Base-by-base conservation (phyloP, 306 rosid species). In the Lathyrus oleraceus region DNA sequence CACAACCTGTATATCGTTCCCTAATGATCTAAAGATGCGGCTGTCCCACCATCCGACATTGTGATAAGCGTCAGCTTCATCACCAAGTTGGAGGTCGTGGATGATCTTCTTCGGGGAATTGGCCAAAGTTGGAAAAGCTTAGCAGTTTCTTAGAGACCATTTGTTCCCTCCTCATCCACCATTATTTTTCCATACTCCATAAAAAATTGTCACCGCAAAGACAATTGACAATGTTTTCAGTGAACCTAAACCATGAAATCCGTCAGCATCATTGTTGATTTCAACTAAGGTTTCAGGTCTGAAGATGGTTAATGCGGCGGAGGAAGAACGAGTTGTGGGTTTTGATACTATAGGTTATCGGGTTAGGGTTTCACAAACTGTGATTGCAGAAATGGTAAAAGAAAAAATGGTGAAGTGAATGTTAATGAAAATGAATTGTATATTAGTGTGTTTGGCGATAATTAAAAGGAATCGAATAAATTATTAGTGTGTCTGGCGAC, bases 31-130 rank as follows among this genome's bases (percentile, higher is more conserved):
- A 0, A 78, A 69, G 0, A 86, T 78, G 48, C 42, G 65, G 19
- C 88, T 87, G 53, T 79, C 84, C 88, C 91, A 86, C 91, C 88
- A 86, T 32, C 91, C 88, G 2, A 79, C 91, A 3, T 86, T 71
- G 64, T 74, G 70, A 74, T 11, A 81, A 0, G 86, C 87, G 17
- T 86, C 91, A 20, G 84, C 88, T 52, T 84, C 81, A 8, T 86
- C 85, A 38, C 91, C 91, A 27, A 63, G 60, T 65, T 61, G 73
- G 75, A 81, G 74, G 14, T 32, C 58, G 10, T 23, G 44, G 21
- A 11, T 15, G 17, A 70, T 12, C 51, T 79, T 83, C 20, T 1
- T 2, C 77, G 83, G 0, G 79, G 88, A 4, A 49, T 28, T 4
- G 88, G 88, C 5, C 87, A 85, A 19, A 86, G 82, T 64, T 79